phyloP scores from a whole-genome alignment of 2,329 filamentous ascomycete genomes.

The Parafenestella ontariensis region DNA sequence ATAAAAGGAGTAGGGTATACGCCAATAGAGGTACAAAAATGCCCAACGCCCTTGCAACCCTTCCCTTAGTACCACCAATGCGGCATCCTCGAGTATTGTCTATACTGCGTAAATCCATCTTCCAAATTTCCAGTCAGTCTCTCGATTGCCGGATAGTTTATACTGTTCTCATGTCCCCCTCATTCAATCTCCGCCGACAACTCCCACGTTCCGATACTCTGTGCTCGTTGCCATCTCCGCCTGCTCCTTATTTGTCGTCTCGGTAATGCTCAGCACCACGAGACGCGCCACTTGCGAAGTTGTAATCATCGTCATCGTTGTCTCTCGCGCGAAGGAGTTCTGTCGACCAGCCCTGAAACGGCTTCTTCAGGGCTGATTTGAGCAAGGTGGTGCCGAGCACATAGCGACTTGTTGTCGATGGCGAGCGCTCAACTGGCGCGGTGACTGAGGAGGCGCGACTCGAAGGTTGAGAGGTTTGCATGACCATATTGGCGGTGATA shows the following conservation, averaged over 20 bases:
- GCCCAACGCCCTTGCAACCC: neutral
- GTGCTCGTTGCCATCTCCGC: neutral
- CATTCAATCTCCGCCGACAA: neutral
- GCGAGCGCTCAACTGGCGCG: neutral
- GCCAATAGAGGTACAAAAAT: neutral
- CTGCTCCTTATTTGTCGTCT: neutral
- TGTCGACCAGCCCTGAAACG: conserved; percentile 45
- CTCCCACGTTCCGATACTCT: neutral
- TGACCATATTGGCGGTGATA: conserved; percentile 7
- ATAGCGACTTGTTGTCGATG: conserved; percentile 5
- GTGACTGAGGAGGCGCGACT: conserved; percentile 12
- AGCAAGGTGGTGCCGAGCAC: conserved; percentile 16
- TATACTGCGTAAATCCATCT: neutral
- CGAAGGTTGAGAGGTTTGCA: conserved; percentile 8
- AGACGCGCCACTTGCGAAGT: conserved; percentile 37
- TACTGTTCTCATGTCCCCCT: too few species aligned
- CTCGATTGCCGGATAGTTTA: neutral
- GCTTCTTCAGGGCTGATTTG: conserved; percentile 38
- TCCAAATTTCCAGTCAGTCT: neutral
- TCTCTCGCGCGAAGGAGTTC: conserved; percentile 43
- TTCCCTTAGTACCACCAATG: neutral
- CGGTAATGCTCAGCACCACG: conserved; percentile 21
- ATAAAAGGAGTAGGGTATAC: neutral
- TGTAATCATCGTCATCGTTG: conserved; percentile 47
- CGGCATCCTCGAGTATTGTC: neutral